A percentile compares a stretch with the other conserved stretches of the same genome.
phyloP scores from a whole-genome alignment of 2,329 filamentous ascomycete species.

The Pseudogymnoascus sp. region DNA sequence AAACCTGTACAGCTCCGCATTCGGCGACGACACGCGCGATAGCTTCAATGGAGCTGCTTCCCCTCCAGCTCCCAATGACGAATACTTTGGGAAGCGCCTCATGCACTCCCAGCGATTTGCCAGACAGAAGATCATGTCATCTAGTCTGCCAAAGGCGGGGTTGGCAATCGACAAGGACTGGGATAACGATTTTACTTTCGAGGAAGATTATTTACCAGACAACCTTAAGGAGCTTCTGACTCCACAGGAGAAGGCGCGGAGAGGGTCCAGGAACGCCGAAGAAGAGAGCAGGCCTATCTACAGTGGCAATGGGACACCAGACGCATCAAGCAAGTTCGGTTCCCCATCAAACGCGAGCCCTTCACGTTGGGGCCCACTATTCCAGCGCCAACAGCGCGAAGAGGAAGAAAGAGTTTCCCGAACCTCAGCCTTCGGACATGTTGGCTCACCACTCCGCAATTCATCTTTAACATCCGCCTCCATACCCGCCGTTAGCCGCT shows the following conservation, averaged over 20 bases:
- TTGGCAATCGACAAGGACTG: constrained; percentile 51
- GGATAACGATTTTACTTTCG: constrained; percentile 66
- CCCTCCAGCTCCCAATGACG: constrained; percentile 37
- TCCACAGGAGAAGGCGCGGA: constrained; percentile 56
- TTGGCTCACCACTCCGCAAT: constrained; percentile 56
- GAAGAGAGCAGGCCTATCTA: constrained; percentile 35
- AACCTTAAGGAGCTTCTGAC: constrained; percentile 58
- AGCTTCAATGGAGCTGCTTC: constrained; percentile 47
- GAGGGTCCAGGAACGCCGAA: constrained; percentile 53
- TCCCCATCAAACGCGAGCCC: constrained; percentile 51
- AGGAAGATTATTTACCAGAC: constrained; percentile 81
- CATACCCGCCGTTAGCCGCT: constrained; percentile 28
- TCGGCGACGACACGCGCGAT: constrained; percentile 50
- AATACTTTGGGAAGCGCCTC: constrained; percentile 61
- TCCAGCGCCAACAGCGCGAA: constrained; percentile 52
- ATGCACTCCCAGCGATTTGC: constrained; percentile 61
- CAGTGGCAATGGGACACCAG: constrained; percentile 34
- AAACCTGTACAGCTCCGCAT: constrained; percentile 57
- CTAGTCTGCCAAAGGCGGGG: constrained; percentile 58
- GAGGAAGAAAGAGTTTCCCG: constrained; percentile 36
- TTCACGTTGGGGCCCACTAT: constrained; percentile 52
- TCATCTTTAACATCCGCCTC: constrained; percentile 46
- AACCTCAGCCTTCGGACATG: constrained; percentile 54
- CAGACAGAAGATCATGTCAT: constrained; percentile 59
- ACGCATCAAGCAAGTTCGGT: constrained; percentile 47